A percentile compares a stretch with the other conserved stretches of the same genome.
Conservation (phyloP, 2,329 filamentous ascomycete genomes). For the Epicoccum nigrum region DNA sequence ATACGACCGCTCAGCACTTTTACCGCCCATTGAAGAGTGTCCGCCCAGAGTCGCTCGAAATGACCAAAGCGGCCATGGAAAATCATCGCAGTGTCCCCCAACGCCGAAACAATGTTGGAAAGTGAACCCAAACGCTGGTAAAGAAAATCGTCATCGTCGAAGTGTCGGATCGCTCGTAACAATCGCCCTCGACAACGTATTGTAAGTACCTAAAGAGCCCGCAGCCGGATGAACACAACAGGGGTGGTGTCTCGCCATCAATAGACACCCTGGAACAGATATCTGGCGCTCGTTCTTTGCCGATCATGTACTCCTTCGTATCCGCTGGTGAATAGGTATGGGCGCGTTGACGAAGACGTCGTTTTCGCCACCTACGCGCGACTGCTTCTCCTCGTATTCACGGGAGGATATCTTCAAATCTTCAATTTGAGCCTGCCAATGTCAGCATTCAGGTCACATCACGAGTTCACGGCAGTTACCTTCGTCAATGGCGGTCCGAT, state of each 20-base stretch:
- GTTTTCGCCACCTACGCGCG: conserved; percentile 43
- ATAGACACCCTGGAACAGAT: no score
- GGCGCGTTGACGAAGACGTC: conserved; percentile 50
- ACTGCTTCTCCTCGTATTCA: conserved; percentile 52
- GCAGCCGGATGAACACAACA: no score
- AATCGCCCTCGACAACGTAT: no score
- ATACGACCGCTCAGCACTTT: no score
- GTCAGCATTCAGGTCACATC: conserved; percentile 18
- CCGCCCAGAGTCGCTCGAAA: no score
- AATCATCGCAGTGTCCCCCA: neutral
- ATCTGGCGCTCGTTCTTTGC: neutral
- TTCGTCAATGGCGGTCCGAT: conserved; percentile 50
- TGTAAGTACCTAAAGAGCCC: no score
- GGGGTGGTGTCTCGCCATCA: no score
- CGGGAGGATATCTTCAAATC: conserved; percentile 49
- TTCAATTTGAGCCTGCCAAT: conserved; percentile 49
- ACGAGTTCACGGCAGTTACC: conserved; percentile 27
- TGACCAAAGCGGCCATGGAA: no score
- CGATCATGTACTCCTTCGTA: conserved; percentile 37
- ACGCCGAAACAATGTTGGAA: conserved; percentile 6
- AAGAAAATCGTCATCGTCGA: no score
- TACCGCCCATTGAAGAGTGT: no score
- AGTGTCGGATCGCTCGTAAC: no score
- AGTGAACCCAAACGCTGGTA: neutral
- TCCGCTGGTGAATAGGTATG: conserved; percentile 43